Percentiles rank a stretch among this genome's conserved stretches.
phyloP scores from a whole-genome alignment of 257 asterid genomes.

The Penstemon newberryi region DNA sequence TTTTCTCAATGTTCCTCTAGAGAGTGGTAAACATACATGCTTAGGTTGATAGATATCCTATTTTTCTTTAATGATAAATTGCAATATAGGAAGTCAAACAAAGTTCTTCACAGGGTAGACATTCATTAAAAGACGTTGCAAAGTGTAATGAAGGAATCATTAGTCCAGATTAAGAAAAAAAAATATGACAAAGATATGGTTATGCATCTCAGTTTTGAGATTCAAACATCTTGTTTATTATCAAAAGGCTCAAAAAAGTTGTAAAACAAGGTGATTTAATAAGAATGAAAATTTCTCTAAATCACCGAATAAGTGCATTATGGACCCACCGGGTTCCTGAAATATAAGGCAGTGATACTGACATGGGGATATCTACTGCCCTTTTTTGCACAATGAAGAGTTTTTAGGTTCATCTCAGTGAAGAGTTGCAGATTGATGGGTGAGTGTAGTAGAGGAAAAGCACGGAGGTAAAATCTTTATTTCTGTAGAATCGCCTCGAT shows the following conservation, averaged over 20 bases:
- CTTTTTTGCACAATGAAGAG: constrained; percentile 2
- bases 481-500: background rate
- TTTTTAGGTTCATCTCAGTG: background rate
- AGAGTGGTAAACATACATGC: background rate
- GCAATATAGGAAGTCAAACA: background rate
- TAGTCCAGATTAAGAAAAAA: background rate
- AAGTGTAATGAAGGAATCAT: background rate
- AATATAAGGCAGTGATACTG: background rate
- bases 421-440: constrained; percentile 2
- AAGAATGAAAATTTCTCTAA: background rate
- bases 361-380: background rate
- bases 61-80: background rate
- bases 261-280: background rate
- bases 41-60: background rate
- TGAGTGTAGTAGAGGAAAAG: constrained; percentile 2
- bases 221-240: background rate
- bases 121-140: background rate
- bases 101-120: constrained; percentile 1
- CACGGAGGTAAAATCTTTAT: background rate
- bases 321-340: constrained; percentile 6
- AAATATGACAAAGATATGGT: background rate
- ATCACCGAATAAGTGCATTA: background rate
- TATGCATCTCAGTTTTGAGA: background rate
- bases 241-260: no score
- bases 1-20: background rate